Percentiles rank a stretch among this genome's conserved stretches.
phyloP scores from a whole-genome alignment of 2,329 filamentous ascomycete genomes.

The Nakataea oryzae region DNA sequence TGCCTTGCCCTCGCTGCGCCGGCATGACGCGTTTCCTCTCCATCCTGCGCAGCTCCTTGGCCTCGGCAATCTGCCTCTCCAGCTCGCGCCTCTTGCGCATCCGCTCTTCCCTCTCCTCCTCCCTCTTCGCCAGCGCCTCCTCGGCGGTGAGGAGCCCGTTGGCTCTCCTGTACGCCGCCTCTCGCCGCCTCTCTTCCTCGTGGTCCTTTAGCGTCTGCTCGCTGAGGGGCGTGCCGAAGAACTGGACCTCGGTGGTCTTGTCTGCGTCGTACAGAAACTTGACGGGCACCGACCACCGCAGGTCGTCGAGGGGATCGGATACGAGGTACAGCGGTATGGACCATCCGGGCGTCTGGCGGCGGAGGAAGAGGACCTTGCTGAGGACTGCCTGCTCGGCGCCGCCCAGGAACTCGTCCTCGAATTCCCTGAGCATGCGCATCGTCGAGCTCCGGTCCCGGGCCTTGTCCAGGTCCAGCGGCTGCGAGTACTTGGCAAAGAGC shows the following conservation, averaged over 20 bases:
- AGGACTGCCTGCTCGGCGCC: background rate
- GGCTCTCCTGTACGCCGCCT: background rate
- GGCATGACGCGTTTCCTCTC: background rate
- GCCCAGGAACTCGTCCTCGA: background rate
- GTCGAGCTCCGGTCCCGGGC: background rate
- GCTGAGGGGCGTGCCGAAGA: background rate
- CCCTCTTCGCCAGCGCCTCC: background rate
- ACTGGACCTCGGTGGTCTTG: background rate
- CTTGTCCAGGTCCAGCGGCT: background rate
- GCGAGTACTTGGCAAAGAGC: background rate
- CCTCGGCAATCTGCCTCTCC: background rate
- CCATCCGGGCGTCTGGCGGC: background rate
- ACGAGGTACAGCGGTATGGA: background rate
- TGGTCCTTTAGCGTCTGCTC: background rate
- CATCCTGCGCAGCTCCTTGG: background rate
- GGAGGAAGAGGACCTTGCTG: background rate
- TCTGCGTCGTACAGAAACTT: background rate
- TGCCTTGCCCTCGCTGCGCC: background rate
- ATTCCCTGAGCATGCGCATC: background rate
- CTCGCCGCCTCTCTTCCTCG: background rate
- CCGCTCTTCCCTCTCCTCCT: background rate
- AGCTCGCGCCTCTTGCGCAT: background rate
- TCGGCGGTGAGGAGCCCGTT: background rate
- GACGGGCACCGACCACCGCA: background rate
- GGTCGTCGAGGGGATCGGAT: background rate